phyloP scores from a whole-genome alignment of 768 basidiomycete species.

The Collybiopsis confluens region DNA sequence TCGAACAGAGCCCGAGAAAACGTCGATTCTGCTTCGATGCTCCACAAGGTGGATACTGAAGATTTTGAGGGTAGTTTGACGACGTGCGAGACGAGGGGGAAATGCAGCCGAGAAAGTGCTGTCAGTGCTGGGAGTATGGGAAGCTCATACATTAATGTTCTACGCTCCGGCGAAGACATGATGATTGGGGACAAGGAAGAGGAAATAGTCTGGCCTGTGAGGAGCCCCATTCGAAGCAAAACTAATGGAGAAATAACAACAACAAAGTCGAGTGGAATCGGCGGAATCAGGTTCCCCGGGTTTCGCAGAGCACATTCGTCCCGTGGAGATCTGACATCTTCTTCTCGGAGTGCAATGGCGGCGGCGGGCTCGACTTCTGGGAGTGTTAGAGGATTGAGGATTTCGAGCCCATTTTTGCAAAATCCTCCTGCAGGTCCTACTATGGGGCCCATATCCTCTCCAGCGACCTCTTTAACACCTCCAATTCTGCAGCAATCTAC shows the following conservation, averaged over 20 bases:
- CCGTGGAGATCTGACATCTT: not conserved
- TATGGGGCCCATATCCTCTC: not conserved
- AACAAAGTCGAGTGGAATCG: not conserved
- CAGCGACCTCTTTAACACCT: not conserved
- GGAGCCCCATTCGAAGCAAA: not conserved
- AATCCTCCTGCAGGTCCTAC: not conserved
- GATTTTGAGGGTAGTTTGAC: not conserved
- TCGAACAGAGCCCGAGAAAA: not conserved
- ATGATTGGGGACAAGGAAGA: not conserved
- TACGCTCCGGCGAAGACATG: not conserved
- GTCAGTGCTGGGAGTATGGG: constrained; percentile 2
- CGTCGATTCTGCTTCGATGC: no score
- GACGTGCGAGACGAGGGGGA: not conserved
- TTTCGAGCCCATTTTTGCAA: not conserved
- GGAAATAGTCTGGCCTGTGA: not conserved
- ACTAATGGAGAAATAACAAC: not conserved
- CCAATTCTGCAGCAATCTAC: not conserved
- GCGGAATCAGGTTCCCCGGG: constrained; percentile 1
- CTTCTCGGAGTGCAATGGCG: not conserved
- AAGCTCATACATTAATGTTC: constrained; percentile 3
- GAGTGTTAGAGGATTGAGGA: not conserved
- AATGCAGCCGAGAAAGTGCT: constrained; percentile 1
- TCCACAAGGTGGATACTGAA: not conserved
- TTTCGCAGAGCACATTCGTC: not conserved
- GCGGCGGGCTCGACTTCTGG: not conserved